Percentiles rank a stretch among this genome's conserved stretches.
Conservation (phyloP, 768 basidiomycete species). For the Saitozyma podzolica region DNA sequence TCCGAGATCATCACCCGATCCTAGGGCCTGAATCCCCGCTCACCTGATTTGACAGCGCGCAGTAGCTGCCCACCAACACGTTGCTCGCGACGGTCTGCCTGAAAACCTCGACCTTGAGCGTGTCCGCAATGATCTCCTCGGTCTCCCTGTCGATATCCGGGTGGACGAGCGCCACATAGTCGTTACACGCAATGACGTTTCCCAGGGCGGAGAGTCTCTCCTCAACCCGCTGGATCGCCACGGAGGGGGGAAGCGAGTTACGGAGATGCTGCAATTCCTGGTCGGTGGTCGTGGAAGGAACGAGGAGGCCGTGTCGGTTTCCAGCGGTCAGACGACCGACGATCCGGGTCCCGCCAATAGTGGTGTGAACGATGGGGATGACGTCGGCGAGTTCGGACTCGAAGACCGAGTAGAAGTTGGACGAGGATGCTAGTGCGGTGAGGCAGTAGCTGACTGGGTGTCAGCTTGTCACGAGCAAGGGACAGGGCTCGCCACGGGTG, state of each 20-base stretch:
- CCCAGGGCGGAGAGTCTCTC: conserved; percentile 95
- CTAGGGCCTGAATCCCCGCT: neutral
- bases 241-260: conserved; percentile 88
- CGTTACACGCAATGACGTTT: conserved; percentile 97
- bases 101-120: conserved; percentile 98
- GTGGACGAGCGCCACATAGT: conserved; percentile 97
- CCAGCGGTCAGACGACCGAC: conserved; percentile 90
- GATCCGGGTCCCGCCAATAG: conserved; percentile 90
- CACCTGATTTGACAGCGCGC: conserved; percentile 84
- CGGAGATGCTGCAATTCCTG: conserved; percentile 97
- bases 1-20: too few species aligned
- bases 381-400: conserved; percentile 91
- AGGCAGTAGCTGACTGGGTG: conserved; percentile 74
- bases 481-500: neutral
- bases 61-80: conserved; percentile 94
- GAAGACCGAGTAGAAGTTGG: conserved; percentile 97
- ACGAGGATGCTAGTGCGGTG: conserved; percentile 85
- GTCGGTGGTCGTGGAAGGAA: conserved; percentile 92
- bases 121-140: conserved; percentile 99
- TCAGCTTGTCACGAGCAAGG: conserved; percentile 4
- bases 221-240: conserved; percentile 93
- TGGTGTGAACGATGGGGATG: conserved; percentile 93
- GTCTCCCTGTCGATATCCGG: conserved; percentile 98
- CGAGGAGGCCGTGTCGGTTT: conserved; percentile 94
- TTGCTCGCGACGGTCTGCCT: conserved; percentile 95